phyloP scores from a whole-genome alignment of 768 basidiomycete genomes.

The Boletus patriciae region DNA sequence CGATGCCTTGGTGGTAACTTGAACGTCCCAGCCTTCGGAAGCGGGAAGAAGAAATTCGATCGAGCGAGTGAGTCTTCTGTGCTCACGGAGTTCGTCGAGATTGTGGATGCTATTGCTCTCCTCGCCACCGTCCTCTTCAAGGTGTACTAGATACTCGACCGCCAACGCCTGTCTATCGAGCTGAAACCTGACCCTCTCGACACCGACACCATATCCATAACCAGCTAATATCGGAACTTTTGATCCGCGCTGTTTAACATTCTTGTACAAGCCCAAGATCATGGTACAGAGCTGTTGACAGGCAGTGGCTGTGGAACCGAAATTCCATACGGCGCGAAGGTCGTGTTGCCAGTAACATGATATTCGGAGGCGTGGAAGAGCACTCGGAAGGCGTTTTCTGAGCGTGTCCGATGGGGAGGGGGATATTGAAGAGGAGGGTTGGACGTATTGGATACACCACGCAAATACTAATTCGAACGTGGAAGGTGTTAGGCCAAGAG shows the following conservation, averaged over 20 bases:
- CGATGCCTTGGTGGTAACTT: constrained; percentile 71
- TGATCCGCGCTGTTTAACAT: constrained; percentile 71
- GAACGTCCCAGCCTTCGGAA: constrained; percentile 84
- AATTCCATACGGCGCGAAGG: constrained; percentile 81
- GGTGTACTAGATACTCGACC: constrained; percentile 81
- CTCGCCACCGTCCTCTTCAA: constrained; percentile 47
- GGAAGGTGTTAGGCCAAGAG: constrained; percentile 2
- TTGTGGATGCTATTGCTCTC: constrained; percentile 37
- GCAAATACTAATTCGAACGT: constrained; percentile 63
- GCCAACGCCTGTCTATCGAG: constrained; percentile 79
- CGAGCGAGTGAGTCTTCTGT: constrained; percentile 67
- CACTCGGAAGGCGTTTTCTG: constrained; percentile 27
- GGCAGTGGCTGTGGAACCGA: constrained; percentile 62
- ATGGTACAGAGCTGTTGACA: constrained; percentile 86
- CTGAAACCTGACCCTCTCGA: constrained; percentile 79
- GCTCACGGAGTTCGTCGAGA: constrained; percentile 70
- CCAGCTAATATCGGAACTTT: constrained; percentile 73
- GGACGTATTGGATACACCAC: constrained; percentile 85
- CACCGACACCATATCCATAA: constrained; percentile 78
- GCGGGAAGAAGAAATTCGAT: constrained; percentile 81
- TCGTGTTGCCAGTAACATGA: constrained; percentile 97
- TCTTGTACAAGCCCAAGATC: constrained; percentile 76
- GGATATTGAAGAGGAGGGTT: constrained; percentile 34
- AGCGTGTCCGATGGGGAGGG: constrained; percentile 38
- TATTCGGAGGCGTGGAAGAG: constrained; percentile 57